phyloP scores from a whole-genome alignment of 805 yeast species.

The Candida argentea region DNA sequence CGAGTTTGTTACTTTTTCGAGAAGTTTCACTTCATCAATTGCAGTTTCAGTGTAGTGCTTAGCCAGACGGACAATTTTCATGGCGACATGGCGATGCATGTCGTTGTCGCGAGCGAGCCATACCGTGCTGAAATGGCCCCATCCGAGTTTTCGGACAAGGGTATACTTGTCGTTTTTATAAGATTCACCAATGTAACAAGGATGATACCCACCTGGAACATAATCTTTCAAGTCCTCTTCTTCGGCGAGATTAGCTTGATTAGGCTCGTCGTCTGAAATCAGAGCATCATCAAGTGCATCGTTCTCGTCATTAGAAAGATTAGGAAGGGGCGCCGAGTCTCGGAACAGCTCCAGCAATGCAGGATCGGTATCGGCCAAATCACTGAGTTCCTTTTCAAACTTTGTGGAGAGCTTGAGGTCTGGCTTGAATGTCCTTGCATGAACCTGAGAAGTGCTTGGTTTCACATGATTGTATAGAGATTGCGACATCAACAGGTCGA shows the following conservation, averaged over 20 bases:
- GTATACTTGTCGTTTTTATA: constrained; percentile 70
- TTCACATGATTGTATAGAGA: constrained; percentile 10
- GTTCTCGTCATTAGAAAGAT: constrained; percentile 3
- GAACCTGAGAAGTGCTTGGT: constrained; percentile 20
- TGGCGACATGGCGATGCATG: constrained; percentile 69
- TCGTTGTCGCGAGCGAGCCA: constrained; percentile 70
- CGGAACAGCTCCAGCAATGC: too few species aligned
- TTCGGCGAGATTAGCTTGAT: constrained; percentile 32
- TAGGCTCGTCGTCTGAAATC: constrained; percentile 15
- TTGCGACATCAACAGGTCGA: constrained; percentile 4
- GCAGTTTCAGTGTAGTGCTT: constrained; percentile 90
- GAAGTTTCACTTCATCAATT: constrained; percentile 77
- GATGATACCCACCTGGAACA: constrained; percentile 91
- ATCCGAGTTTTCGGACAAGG: constrained; percentile 83
- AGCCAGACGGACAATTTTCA: constrained; percentile 89
- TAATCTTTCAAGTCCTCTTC: constrained; percentile 87
- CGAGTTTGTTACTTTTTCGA: constrained; percentile 54
- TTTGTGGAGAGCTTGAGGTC: constrained; percentile 28
- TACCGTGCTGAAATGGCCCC: constrained; percentile 98
- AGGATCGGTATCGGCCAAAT: constrained; percentile 7
- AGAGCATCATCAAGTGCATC: constrained; percentile 6
- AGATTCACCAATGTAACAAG: constrained; percentile 79
- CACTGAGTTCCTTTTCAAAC: constrained; percentile 4
- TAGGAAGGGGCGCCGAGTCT: constrained; percentile 3
- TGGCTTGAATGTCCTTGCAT: constrained; percentile 25